A percentile compares a stretch with the other conserved stretches of the same genome.
Evolutionary conservation across 768 basidiomycete genomes (phyloP).

Genomic region (Rhizopogon roseolus): DNA sequence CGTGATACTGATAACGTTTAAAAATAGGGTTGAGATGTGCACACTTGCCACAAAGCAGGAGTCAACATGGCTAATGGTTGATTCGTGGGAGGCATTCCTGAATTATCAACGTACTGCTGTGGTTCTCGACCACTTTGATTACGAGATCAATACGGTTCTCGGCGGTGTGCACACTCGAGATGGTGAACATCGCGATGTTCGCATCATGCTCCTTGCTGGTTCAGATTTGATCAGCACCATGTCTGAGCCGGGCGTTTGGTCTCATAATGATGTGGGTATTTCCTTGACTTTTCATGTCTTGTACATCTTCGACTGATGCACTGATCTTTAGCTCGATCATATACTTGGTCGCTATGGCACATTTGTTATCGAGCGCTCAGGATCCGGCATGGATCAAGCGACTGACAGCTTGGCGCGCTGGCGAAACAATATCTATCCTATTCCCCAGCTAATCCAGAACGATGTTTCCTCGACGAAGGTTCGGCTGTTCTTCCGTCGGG

Average conservation of each 20-base stretch:
- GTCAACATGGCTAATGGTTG: slow-evolving; percentile 93
- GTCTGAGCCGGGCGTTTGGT: slow-evolving; percentile 98
- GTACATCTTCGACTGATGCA: neutral
- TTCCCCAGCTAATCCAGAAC: slow-evolving; percentile 93
- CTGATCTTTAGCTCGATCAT: slow-evolving; percentile 73
- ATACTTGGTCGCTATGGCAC: slow-evolving; percentile 94
- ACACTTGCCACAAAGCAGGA: slow-evolving; percentile 87
- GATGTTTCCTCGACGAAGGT: slow-evolving; percentile 96
- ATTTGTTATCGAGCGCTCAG: slow-evolving; percentile 92
- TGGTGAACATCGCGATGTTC: slow-evolving; percentile 70
- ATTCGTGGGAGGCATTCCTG: slow-evolving; percentile 96
- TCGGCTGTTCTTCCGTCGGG: slow-evolving; percentile 72
- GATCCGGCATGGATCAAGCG: slow-evolving; percentile 85
- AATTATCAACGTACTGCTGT: slow-evolving; percentile 94
- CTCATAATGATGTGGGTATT: slow-evolving; percentile 79
- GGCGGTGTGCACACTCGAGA: slow-evolving; percentile 76
- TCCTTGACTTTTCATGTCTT: neutral
- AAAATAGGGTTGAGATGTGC: slow-evolving; percentile 77
- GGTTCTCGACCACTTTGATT: slow-evolving; percentile 95
- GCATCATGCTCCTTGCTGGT: slow-evolving; percentile 94
- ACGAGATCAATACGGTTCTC: slow-evolving; percentile 82
- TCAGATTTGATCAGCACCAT: slow-evolving; percentile 97
- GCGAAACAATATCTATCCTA: slow-evolving; percentile 84
- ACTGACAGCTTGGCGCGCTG: slow-evolving; percentile 69
- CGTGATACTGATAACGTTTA: slow-evolving; percentile 10